phyloP scores from a whole-genome alignment of 805 yeast genomes.

The Candida oleophila region DNA sequence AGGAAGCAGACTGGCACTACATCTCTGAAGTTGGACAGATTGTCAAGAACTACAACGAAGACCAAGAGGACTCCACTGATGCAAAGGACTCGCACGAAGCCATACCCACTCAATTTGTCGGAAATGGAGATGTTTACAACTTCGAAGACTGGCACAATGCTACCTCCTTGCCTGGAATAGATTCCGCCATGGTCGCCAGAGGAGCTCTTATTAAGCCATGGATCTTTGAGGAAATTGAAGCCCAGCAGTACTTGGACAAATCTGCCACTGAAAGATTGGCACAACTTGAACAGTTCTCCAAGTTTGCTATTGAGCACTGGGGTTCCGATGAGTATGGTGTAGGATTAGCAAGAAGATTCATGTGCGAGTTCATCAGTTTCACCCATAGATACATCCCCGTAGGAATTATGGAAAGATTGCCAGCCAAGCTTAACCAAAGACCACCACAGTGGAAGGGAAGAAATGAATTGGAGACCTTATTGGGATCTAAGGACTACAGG shows the following conservation, averaged over 20 bases:
- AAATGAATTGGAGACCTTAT: conserved; percentile 84
- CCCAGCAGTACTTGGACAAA: conserved; percentile 87
- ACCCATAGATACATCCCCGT: conserved; percentile 93
- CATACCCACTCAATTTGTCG: conserved; percentile 73
- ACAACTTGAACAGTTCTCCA: conserved; percentile 63
- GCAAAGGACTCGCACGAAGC: conserved; percentile 57
- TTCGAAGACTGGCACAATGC: conserved; percentile 86
- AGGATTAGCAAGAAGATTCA: conserved; percentile 78
- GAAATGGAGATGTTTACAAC: conserved; percentile 91
- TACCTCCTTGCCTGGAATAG: conserved; percentile 65
- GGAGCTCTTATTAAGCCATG: conserved; percentile 98
- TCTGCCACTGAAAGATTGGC: conserved; percentile 86
- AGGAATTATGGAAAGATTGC: conserved; percentile 85
- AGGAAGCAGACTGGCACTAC: conserved; percentile 91
- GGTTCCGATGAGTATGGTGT: conserved; percentile 96
- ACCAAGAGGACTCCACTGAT: conserved; percentile 41
- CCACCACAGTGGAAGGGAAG: conserved; percentile 94
- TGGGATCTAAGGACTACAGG: conserved; percentile 79
- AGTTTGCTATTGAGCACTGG: conserved; percentile 93
- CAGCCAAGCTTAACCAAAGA: conserved; percentile 87
- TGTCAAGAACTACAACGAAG: conserved; percentile 58
- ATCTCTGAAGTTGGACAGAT: conserved; percentile 69
- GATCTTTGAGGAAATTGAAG: conserved; percentile 94
- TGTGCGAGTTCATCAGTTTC: conserved; percentile 93
- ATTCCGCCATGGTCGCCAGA: conserved; percentile 95